Conservation (phyloP, 1,284 basidiomycete species). For the Leccinum laetum region DNA sequence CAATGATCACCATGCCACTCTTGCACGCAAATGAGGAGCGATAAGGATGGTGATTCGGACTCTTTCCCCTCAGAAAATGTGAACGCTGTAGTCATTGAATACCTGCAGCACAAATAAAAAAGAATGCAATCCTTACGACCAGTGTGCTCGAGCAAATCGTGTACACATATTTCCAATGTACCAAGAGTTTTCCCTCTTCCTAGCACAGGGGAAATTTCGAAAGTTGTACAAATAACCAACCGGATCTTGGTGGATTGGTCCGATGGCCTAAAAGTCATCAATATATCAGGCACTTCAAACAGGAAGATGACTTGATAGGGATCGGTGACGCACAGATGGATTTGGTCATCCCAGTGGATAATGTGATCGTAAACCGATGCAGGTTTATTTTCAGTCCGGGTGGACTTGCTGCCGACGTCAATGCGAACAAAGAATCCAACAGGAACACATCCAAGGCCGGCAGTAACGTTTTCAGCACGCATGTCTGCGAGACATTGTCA, state of each 20-base stretch:
- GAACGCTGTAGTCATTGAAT: neutral
- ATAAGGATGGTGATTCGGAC: neutral
- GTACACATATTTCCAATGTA: neutral
- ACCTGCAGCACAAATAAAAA: neutral
- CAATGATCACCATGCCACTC: neutral
- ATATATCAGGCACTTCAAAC: neutral
- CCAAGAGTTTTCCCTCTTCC: slow-evolving; percentile 11
- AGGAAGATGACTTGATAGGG: neutral
- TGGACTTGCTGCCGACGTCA: neutral
- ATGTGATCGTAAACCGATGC: neutral
- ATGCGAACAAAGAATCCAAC: slow-evolving; percentile 16
- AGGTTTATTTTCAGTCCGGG: slow-evolving; percentile 10
- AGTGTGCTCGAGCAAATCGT: slow-evolving; percentile 1
- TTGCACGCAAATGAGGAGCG: slow-evolving; percentile 1
- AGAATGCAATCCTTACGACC: neutral
- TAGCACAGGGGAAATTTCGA: slow-evolving; percentile 12
- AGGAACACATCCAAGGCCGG: slow-evolving; percentile 11
- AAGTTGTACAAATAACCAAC: slow-evolving; percentile 16
- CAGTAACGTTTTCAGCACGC: slow-evolving; percentile 1
- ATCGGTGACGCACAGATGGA: slow-evolving; percentile 8
- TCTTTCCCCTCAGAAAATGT: neutral
- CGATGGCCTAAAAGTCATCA: slow-evolving; percentile 12
- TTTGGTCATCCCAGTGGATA: slow-evolving; percentile 16
- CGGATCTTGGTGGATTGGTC: neutral
- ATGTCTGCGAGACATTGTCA: slow-evolving; percentile 5